Conservation (phyloP, 306 rosid species). For the Pueraria montana region DNA sequence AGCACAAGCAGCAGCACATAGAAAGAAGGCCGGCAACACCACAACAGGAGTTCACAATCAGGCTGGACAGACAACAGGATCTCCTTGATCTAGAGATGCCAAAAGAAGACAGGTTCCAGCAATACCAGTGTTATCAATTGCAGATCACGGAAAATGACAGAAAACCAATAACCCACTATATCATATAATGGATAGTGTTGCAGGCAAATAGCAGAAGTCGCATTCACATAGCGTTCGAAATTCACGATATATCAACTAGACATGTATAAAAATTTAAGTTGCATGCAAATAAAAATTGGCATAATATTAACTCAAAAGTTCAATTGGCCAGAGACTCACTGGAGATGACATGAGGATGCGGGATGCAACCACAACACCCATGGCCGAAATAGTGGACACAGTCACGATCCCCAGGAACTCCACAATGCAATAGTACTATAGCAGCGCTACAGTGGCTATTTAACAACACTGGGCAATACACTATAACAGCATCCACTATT, state of each 20-base stretch:
- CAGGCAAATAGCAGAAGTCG: background rate
- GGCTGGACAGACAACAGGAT: background rate
- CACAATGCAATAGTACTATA: background rate
- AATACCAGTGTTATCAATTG: too few relatives aligned
- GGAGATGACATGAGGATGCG: background rate
- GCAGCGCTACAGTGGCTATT: background rate
- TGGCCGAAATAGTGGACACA: too few relatives aligned
- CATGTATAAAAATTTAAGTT: background rate
- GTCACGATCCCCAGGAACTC: background rate
- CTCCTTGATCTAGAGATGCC: background rate
- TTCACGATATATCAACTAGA: too few relatives aligned
- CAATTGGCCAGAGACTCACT: background rate
- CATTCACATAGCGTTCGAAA: too few relatives aligned
- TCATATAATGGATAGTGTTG: background rate
- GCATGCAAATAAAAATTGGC: background rate
- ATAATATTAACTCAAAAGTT: background rate
- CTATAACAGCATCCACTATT: background rate
- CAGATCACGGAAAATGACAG: too few relatives aligned
- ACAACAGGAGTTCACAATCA: background rate
- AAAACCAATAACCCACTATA: background rate
- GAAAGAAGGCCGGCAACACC: background rate
- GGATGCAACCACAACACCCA: background rate
- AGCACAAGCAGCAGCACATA: background rate
- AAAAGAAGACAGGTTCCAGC: too few relatives aligned
- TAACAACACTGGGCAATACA: background rate